phyloP scores from a whole-genome alignment of 2,329 filamentous ascomycete genomes.

The Scolecobasidium constrictum region DNA sequence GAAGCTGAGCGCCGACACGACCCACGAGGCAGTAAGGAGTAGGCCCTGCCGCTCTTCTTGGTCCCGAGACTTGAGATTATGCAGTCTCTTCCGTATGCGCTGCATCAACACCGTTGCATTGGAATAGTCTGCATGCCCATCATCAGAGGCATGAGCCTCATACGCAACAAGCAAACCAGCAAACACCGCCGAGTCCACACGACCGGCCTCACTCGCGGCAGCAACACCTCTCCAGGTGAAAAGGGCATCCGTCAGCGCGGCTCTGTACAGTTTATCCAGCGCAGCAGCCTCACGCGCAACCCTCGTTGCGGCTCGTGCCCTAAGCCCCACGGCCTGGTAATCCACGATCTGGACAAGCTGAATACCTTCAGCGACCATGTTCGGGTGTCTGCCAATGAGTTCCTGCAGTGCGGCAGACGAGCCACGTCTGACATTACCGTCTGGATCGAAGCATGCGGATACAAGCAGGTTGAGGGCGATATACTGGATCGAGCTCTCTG shows the following conservation, averaged over 20 bases:
- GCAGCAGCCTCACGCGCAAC: slow-evolving; percentile 59
- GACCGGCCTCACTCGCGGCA: slow-evolving; percentile 62
- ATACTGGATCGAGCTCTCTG: slow-evolving; percentile 51
- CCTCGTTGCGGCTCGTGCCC: slow-evolving; percentile 68
- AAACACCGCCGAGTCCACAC: slow-evolving; percentile 59
- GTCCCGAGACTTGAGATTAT: slow-evolving; percentile 42
- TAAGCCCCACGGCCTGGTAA: slow-evolving; percentile 84
- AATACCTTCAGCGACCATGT: slow-evolving; percentile 74
- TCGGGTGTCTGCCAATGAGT: slow-evolving; percentile 82
- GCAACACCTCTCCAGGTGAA: slow-evolving; percentile 83
- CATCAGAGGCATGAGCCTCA: slow-evolving; percentile 22
- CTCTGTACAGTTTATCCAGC: slow-evolving; percentile 55
- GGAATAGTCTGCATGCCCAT: too few relatives aligned
- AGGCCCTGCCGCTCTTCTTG: slow-evolving; percentile 62
- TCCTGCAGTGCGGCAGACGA: slow-evolving; percentile 92
- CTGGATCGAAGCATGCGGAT: slow-evolving; percentile 74
- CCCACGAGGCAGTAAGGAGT: slow-evolving; percentile 48
- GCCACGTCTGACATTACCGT: slow-evolving; percentile 86
- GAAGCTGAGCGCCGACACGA: slow-evolving; percentile 20
- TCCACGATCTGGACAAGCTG: slow-evolving; percentile 80
- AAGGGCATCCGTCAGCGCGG: slow-evolving; percentile 57
- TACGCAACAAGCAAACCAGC: slow-evolving; percentile 48
- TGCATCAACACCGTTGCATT: too few relatives aligned
- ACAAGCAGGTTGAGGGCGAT: slow-evolving; percentile 73
- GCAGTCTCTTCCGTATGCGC: slow-evolving; percentile 34